phyloP scores from a whole-genome alignment of 1,139 yeast genomes.

The Pichia sp. region DNA sequence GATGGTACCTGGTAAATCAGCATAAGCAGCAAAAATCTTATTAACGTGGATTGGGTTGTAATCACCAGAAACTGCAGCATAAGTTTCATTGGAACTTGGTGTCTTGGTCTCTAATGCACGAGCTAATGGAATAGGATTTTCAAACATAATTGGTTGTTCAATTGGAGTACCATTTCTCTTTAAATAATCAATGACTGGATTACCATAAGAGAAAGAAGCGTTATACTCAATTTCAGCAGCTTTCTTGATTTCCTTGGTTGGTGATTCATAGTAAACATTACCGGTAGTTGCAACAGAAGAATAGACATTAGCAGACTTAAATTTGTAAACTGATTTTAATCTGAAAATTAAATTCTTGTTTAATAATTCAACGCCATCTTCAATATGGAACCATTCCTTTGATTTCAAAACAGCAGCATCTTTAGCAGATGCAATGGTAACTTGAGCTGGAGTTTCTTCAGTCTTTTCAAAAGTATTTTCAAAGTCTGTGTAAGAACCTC shows the following conservation, averaged over 20 bases:
- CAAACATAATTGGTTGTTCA: slow-evolving; percentile 90
- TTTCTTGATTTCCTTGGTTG: slow-evolving; percentile 86
- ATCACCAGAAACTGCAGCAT: slow-evolving; percentile 97
- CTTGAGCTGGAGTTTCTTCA: slow-evolving; percentile 81
- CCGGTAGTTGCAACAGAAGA: slow-evolving; percentile 83
- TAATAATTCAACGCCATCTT: slow-evolving; percentile 62
- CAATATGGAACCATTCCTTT: slow-evolving; percentile 96
- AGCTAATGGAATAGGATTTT: slow-evolving; percentile 83
- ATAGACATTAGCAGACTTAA: slow-evolving; percentile 68
- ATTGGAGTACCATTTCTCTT: slow-evolving; percentile 87
- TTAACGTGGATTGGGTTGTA: slow-evolving; percentile 98
- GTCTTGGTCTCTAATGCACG: slow-evolving; percentile 71
- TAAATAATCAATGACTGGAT: slow-evolving; percentile 94
- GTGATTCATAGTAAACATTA: slow-evolving; percentile 78
- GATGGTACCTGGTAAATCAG: slow-evolving; percentile 92
- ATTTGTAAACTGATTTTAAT: slow-evolving; percentile 77
- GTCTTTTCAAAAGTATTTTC: slow-evolving; percentile 89
- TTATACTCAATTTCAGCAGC: slow-evolving; percentile 84
- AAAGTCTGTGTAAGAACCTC: slow-evolving; percentile 84
- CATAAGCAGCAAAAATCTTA: slow-evolving; percentile 89
- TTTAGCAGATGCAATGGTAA: slow-evolving; percentile 65
- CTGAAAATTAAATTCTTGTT: slow-evolving; percentile 84
- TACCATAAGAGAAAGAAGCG: slow-evolving; percentile 92
- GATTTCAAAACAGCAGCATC: slow-evolving; percentile 92
- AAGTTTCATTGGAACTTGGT: slow-evolving; percentile 87